Evolutionary conservation across 2,329 filamentous ascomycete species (phyloP).

Genomic region (Didymosphaeria variabile): DNA sequence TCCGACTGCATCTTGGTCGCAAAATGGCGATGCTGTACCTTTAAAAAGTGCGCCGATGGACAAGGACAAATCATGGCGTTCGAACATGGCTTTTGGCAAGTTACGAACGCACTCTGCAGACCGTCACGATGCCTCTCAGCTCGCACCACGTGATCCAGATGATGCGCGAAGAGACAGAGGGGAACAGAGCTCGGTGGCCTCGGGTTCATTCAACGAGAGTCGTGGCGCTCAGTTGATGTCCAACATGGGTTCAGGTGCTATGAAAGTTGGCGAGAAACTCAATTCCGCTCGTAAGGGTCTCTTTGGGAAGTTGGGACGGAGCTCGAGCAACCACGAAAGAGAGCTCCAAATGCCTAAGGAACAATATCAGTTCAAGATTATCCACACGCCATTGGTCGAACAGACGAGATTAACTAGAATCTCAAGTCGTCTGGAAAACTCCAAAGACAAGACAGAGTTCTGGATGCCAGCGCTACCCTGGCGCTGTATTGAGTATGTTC

Average conservation of each 20-base stretch:
- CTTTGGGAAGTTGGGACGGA: conserved; percentile 79
- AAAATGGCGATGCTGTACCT: conserved; percentile 52
- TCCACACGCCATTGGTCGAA: conserved; percentile 85
- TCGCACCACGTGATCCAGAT: conserved; percentile 44
- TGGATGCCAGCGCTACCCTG: conserved; percentile 98
- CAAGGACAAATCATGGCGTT: conserved; percentile 72
- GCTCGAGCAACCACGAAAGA: conserved; percentile 74
- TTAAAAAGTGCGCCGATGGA: conserved; percentile 71
- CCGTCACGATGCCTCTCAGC: conserved; percentile 56
- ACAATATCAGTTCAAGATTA: conserved; percentile 83
- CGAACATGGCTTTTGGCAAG: conserved; percentile 69
- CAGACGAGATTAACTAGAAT: conserved; percentile 92
- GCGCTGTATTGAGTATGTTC: conserved; percentile 85
- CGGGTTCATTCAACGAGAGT: conserved; percentile 66
- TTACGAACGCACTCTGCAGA: conserved; percentile 78
- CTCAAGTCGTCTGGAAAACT: conserved; percentile 85
- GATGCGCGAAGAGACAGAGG: conserved; percentile 38
- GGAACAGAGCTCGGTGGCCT: conserved; percentile 50
- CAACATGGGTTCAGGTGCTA: conserved; percentile 76
- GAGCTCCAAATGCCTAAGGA: conserved; percentile 74
- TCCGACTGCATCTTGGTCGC: conserved; percentile 38
- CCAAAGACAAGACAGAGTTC: conserved; percentile 94
- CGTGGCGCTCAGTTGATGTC: conserved; percentile 72
- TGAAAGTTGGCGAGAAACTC: conserved; percentile 74
- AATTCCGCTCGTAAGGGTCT: conserved; percentile 81